Evolutionary conservation across 2,329 filamentous ascomycete genomes (phyloP).

Genomic region (Cladorrhinum sp.): DNA sequence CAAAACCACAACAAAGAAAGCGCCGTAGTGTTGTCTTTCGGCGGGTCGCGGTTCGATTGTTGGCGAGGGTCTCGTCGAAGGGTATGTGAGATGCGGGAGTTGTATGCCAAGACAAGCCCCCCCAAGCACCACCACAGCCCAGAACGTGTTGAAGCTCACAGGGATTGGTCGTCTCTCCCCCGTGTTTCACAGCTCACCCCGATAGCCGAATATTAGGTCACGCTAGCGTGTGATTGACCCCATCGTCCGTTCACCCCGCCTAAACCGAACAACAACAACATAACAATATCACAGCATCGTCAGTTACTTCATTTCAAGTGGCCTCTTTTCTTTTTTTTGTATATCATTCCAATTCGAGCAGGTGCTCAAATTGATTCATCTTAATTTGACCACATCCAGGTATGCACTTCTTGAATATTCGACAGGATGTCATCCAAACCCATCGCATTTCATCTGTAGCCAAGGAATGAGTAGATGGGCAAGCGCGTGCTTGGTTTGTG

Average conservation of each 20-base stretch:
- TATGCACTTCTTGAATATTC: no score
- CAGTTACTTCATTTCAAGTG: not conserved
- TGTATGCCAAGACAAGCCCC: not conserved
- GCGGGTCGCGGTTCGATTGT: not conserved
- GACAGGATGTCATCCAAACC: no score
- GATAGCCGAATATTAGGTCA: not conserved
- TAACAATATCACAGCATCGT: not conserved
- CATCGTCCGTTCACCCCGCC: not conserved
- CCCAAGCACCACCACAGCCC: not conserved
- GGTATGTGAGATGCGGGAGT: not conserved
- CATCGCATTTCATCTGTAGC: no score
- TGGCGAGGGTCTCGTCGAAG: not conserved
- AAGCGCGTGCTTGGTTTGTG: no score
- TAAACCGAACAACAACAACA: not conserved
- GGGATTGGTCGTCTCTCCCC: not conserved
- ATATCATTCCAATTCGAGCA: not conserved
- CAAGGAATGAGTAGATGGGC: no score
- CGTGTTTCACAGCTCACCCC: not conserved
- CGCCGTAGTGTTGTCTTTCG: not conserved
- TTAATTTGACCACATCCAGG: no score
- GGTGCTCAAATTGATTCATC: no score
- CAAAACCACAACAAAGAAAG: not conserved
- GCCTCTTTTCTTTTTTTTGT: no score
- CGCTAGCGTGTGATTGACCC: not conserved
- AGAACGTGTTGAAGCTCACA: not conserved